Conservation (phyloP, 2,329 filamentous ascomycete genomes). For the Fusarium gaditjirri region DNA sequence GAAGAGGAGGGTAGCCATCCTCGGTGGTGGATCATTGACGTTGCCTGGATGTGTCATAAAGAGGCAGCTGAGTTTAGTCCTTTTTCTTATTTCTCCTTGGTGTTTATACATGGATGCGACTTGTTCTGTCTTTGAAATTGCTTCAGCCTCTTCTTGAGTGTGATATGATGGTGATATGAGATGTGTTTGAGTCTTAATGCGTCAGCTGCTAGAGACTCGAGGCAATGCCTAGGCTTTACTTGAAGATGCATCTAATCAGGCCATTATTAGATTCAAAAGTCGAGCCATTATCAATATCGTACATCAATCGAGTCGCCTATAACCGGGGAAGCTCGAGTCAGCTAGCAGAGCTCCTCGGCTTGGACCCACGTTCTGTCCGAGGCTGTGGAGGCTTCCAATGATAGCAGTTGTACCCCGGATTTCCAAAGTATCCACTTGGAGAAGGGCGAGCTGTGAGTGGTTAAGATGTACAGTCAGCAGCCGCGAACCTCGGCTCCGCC, state of each 20-base stretch:
- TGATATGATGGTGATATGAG: neutral
- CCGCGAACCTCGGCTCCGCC: slow-evolving; percentile 41
- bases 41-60: slow-evolving; percentile 45
- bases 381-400: slow-evolving; percentile 32
- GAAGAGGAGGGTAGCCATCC: slow-evolving; percentile 24
- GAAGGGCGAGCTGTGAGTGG: slow-evolving; percentile 24
- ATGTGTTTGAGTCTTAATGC: neutral
- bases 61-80: slow-evolving; percentile 28
- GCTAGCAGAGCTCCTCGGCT: slow-evolving; percentile 28
- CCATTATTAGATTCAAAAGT: neutral
- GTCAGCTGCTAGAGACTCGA: neutral
- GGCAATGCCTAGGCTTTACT: neutral
- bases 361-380: slow-evolving; percentile 30
- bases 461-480: slow-evolving; percentile 19
- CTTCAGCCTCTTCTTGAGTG: neutral
- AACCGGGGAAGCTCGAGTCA: slow-evolving; percentile 9
- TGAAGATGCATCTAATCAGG: neutral
- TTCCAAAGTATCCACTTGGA: slow-evolving; percentile 25
- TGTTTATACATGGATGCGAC: slow-evolving; percentile 43
- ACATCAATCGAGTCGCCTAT: neutral
- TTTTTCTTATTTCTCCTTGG: slow-evolving; percentile 27
- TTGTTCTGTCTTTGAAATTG: slow-evolving; percentile 24
- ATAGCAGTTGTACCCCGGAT: slow-evolving; percentile 41
- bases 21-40: slow-evolving; percentile 32
- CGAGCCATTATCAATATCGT: neutral